Percentiles rank a stretch among this genome's conserved stretches.
Conservation (phyloP, 352 stramenopile species). For the Blastocystis sp. region DNA sequence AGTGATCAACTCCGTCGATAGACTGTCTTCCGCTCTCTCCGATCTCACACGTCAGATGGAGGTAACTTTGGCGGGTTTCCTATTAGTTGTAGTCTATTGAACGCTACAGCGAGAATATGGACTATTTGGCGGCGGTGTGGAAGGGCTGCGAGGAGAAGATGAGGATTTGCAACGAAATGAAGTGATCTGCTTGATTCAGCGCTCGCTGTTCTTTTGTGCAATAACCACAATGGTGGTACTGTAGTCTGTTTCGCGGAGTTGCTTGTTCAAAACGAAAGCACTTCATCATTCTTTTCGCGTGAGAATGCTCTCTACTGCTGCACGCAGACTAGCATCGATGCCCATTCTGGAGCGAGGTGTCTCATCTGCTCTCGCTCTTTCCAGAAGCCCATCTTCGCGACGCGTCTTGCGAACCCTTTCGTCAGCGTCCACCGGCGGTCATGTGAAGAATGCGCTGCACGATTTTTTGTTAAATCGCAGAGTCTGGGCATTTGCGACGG, state of each 20-base stretch:
- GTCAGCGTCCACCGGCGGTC: background rate
- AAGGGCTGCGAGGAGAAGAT: constrained; percentile 60
- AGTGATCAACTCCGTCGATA: constrained; percentile 49
- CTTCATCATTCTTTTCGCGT: background rate
- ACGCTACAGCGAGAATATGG: constrained; percentile 39
- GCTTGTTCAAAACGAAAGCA: background rate
- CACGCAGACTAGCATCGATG: background rate
- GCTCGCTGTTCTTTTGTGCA: background rate
- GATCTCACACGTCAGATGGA: constrained; percentile 59
- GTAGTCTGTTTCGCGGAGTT: background rate
- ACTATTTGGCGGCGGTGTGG: constrained; percentile 47
- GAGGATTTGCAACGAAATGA: background rate
- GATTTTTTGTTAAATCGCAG: background rate
- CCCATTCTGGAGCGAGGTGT: background rate
- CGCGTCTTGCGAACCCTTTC: background rate
- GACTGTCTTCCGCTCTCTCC: constrained; percentile 13
- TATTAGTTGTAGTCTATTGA: background rate
- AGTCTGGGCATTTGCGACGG: background rate
- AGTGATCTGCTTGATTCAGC: background rate
- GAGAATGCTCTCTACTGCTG: background rate
- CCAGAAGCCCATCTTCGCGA: background rate
- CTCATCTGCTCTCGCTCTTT: background rate
- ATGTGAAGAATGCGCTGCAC: background rate
- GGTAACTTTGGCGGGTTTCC: background rate
- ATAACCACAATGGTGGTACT: background rate